Evolutionary conservation across 208 protist genomes (phyloP), one percentile per base, ranked within the genome.

Genomic region (Crithidia thermophila): DNA sequence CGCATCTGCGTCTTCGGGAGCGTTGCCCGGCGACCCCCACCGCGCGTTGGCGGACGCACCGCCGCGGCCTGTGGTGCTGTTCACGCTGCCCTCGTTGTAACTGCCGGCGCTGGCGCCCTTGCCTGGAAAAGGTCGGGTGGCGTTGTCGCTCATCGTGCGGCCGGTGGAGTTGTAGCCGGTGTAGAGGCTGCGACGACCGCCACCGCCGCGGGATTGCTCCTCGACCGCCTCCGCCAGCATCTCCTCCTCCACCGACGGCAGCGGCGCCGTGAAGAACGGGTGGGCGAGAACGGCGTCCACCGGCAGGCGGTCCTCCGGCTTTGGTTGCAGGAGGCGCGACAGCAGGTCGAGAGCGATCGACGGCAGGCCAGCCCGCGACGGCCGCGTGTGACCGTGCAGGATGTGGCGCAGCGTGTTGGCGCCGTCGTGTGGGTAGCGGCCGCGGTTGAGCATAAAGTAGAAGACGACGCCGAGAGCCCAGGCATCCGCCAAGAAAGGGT

Each of bases 331-430:
- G 5, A 95, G 63, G 1, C 75, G 70, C 16, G 64, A 40, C 16
- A 95, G 40, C 9, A 95, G 69, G 47, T 93, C 84, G 36, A 72
- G 75, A 34, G 85, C 90, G 2, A 75, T 67, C 0, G 67, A 36
- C 3, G 90, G 77, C 30, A 91, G 61, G 2, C 67, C 65, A 4
- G 77, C 57, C 33, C 82, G 77, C n/a, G 74, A 58, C 0, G 75
- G 79, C 3, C 91, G 85, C 2, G 88, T 62, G 49, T 82, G 80
- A 21, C 87, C 45, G 40, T 93, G 85, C 7, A 89, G 47, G 57
- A 96, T 91, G 68, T 96, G 84, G 27, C 87, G 85, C n/a, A 85
- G 78, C 36, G 88, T 94, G 69, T 92, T 96, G 43, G 91, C 91
- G 23, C 91, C 85, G 65, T 96, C 91, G 79, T 91, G 84, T 4